Conservation (phyloP, 2,329 filamentous ascomycete genomes). For the Aspergillus sclerotialis region DNA sequence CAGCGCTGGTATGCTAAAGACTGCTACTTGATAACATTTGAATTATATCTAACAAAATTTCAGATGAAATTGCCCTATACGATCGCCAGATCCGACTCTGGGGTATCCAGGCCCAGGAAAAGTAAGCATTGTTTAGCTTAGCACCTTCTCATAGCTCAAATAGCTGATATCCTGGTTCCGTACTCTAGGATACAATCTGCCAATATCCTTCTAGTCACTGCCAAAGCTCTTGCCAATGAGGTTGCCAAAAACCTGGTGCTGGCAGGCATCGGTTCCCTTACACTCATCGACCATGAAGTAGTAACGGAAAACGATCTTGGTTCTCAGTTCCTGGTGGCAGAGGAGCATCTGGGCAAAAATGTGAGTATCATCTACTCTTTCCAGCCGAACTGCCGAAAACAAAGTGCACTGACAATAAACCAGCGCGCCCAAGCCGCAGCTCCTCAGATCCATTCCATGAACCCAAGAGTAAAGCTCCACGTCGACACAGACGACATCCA, state of each 20-base stretch:
- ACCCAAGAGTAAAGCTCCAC: constrained; percentile 74
- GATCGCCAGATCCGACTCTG: constrained; percentile 95
- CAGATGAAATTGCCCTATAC: constrained; percentile 94
- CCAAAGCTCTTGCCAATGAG: constrained; percentile 85
- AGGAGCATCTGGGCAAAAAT: constrained; percentile 68
- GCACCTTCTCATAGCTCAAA: neutral
- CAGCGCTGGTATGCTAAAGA: constrained; percentile 24
- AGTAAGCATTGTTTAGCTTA: constrained; percentile 34
- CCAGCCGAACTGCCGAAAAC: neutral
- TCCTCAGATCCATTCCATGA: constrained; percentile 73
- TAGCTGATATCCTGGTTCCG: constrained; percentile 1
- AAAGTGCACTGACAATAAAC: constrained; percentile 4
- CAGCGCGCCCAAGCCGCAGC: constrained; percentile 73
- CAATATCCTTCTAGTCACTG: constrained; percentile 80
- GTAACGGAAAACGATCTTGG: constrained; percentile 76
- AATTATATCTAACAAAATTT: constrained; percentile 1
- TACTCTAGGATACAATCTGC: constrained; percentile 70
- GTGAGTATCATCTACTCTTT: constrained; percentile 29
- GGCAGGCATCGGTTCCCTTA: constrained; percentile 84
- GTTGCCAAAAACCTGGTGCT: constrained; percentile 96
- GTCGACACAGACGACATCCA: constrained; percentile 63
- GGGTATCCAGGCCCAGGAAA: constrained; percentile 90
- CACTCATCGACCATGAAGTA: constrained; percentile 69
- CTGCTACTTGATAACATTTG: too few relatives aligned
- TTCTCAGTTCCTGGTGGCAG: constrained; percentile 73